phyloP scores from a whole-genome alignment of 169 alveolate genomes.

The Fabrea salina region DNA sequence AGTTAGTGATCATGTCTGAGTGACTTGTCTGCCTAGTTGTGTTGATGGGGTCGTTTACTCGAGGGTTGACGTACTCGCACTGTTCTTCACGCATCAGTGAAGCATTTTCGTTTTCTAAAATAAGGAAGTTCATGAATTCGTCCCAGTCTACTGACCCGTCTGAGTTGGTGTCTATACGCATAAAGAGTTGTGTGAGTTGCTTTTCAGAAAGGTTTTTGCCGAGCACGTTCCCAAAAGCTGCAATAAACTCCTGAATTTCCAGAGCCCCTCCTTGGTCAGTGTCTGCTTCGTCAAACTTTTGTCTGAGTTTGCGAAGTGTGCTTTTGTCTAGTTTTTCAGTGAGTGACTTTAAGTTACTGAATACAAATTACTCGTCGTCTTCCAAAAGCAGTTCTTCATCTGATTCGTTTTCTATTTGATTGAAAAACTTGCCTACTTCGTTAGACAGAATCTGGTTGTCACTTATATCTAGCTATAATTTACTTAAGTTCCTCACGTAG shows the following conservation, averaged over 20 bases:
- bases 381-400: slow-evolving; percentile 16
- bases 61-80: slow-evolving; percentile 53
- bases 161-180: slow-evolving; percentile 67
- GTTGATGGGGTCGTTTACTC: slow-evolving; percentile 57
- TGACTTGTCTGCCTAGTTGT: slow-evolving; percentile 35
- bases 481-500: slow-evolving; percentile 14
- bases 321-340: slow-evolving; percentile 46
- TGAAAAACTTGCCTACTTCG: not conserved
- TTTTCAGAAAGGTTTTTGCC: slow-evolving; percentile 52
- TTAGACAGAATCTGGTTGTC: slow-evolving; percentile 17
- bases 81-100: slow-evolving; percentile 46
- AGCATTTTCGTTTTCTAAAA: slow-evolving; percentile 54
- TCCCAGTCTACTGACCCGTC: slow-evolving; percentile 65
- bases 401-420: not conserved
- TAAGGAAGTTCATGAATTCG: slow-evolving; percentile 65
- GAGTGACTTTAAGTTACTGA: not conserved
- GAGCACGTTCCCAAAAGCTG: slow-evolving; percentile 64
- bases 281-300: slow-evolving; percentile 61
- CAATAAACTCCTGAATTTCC: slow-evolving; percentile 49
- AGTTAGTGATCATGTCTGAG: slow-evolving; percentile 54
- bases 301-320: slow-evolving; percentile 56
- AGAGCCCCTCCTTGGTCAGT: slow-evolving; percentile 68
- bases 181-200: slow-evolving; percentile 51
- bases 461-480: not conserved
- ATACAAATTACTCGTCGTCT: not conserved